Conservation (phyloP, 1,139 yeast species). For the Zygoascus hellenicus region DNA sequence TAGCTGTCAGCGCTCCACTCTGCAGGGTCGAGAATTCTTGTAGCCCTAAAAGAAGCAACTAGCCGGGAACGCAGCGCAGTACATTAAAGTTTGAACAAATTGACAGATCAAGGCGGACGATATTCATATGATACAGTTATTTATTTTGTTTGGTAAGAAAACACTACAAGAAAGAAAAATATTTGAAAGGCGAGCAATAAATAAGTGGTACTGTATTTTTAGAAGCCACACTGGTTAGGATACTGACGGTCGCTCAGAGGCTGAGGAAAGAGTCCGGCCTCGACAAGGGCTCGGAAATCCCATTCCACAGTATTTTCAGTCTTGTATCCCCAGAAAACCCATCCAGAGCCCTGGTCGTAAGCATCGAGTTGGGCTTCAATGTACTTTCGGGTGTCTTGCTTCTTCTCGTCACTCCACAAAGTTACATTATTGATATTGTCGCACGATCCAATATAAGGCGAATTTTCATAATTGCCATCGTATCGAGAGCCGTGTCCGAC, state of each 20-base stretch:
- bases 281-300: conserved; percentile 63
- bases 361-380: conserved; percentile 91
- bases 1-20: no score
- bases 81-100: no score
- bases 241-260: conserved; percentile 63
- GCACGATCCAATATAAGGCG: conserved; percentile 60
- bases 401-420: conserved; percentile 58
- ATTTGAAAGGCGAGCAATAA: background rate
- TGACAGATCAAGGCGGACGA: no score
- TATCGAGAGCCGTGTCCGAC: conserved; percentile 84
- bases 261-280: conserved; percentile 66
- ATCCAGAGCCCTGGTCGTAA: conserved; percentile 66
- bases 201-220: conserved; percentile 8
- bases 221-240: conserved; percentile 59
- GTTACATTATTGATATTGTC: conserved; percentile 47
- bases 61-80: no score
- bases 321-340: conserved; percentile 88
- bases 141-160: background rate
- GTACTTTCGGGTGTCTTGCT: conserved; percentile 55
- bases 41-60: no score
- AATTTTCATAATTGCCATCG: conserved; percentile 54
- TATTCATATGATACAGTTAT: no score
- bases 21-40: no score
- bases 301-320: conserved; percentile 82
- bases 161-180: conserved; percentile 1